A percentile compares a stretch with the other conserved stretches of the same genome.
Evolutionary conservation across 306 rosid genomes (phyloP).

Genomic region (Comarum palustre): DNA sequence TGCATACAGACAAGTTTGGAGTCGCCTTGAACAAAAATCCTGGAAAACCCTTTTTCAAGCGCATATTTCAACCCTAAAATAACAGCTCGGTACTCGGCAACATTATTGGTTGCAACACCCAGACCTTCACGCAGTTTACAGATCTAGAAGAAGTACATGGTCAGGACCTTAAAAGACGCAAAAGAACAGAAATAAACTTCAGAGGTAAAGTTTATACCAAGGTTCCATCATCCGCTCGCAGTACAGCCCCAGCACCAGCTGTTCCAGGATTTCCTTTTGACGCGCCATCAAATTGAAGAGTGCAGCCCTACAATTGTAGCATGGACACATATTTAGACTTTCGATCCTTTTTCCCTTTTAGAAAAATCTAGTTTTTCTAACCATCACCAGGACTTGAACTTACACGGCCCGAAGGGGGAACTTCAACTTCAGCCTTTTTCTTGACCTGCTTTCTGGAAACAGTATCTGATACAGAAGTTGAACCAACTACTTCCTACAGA

Average conservation of each 20-base stretch:
- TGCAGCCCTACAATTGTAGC: constrained; percentile 52
- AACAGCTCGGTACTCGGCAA: constrained; percentile 88
- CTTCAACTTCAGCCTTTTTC: constrained; percentile 32
- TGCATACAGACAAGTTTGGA: constrained; percentile 95
- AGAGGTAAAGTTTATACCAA: constrained; percentile 51
- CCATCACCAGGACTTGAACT: constrained; percentile 16
- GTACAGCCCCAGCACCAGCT: constrained; percentile 90
- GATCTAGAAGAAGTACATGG: constrained; percentile 45
- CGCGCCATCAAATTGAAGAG: constrained; percentile 80
- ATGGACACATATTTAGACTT: background rate
- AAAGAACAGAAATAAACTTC: constrained; percentile 15
- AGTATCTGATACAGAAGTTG: constrained; percentile 30
- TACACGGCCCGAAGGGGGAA: constrained; percentile 10
- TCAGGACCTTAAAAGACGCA: constrained; percentile 23
- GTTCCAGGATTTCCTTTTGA: constrained; percentile 90
- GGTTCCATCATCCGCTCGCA: constrained; percentile 69
- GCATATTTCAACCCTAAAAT: constrained; percentile 86
- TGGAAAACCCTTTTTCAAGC: constrained; percentile 65
- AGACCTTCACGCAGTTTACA: constrained; percentile 84
- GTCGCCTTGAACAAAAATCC: constrained; percentile 65
- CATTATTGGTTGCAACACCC: constrained; percentile 73
- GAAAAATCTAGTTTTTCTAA: background rate
- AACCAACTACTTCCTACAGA: constrained; percentile 33
- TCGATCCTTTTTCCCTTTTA: background rate
- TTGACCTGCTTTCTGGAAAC: constrained; percentile 48